Base-by-base conservation (phyloP, 768 basidiomycete genomes). In the Mycena amicta region DNA sequence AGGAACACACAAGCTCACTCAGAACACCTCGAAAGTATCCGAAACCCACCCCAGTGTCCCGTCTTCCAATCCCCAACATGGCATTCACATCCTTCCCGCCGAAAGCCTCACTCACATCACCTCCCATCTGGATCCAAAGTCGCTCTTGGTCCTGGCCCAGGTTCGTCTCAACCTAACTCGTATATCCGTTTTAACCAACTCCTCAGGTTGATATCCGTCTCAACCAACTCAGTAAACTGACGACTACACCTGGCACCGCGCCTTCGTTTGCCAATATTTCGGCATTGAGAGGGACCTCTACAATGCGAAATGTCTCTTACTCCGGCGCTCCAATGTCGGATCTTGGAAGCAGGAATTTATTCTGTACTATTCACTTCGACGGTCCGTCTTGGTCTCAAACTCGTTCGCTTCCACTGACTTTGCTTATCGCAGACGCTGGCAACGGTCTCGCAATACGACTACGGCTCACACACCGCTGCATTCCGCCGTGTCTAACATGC, bases 41-140 rank as follows among this genome's bases (percentile, higher is more conserved):
- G 66, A 66, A 55, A 68, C 72, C 68, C 76, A 73, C 64, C 52
- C 62, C 56, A 61, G 66, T 43, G 66, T 72, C 64, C 69, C 66
- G 30, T 57, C 70, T 61, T 59, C 70, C 61, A 62, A 57, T 53
- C 57, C 39, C 69, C 80, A 85, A 72, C 80, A 88, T 87, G 85
- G 83, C 77, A 45, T 45, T 45, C 43, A 45, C 6, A 23, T 13
- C 15, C 43, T 90, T 52, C 90, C 91, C 43, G 68, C 77, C 47
- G 91, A 93, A 66, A 87, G 85, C 27, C 88, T 93, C 74, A 84
- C 85, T 29, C 87, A 89, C 55, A 80, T 93, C 73, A 89, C 90
- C 11, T 80, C 89, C 8, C 84, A 85, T 70, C 84, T 93, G 53
- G 77, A 84, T 65, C 90, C 89, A 1, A 78, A 75, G 1, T 78